A percentile compares a stretch with the other conserved stretches of the same genome.
These are phyloP conservation scores for Crucihimalaya himalaica DNA, from an alignment of 345 rosid genomes.

Conservation along the genomic window DNA sequence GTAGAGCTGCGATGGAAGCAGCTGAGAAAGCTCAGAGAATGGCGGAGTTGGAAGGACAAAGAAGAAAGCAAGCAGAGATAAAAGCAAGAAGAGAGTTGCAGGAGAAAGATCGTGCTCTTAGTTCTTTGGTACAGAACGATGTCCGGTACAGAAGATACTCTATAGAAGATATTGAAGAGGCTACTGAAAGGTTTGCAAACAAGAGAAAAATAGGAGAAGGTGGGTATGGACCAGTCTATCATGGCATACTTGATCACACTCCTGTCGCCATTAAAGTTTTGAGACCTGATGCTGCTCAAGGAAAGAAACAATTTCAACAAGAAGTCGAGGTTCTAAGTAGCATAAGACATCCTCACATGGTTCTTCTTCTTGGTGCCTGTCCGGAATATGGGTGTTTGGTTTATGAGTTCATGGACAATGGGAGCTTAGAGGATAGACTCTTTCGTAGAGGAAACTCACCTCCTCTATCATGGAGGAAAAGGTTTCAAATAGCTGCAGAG, in stretches of 20 bases:
- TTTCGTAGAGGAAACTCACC: conserved; percentile 62
- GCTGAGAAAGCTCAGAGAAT: conserved; percentile 74
- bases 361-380: conserved; percentile 91
- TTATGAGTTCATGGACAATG: conserved; percentile 76
- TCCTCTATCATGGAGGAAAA: conserved; percentile 69
- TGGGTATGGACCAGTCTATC: conserved; percentile 91
- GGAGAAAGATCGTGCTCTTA: conserved; percentile 74
- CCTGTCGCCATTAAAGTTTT: conserved; percentile 85
- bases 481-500: conserved; percentile 79
- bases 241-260: conserved; percentile 86
- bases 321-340: conserved; percentile 88
- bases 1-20: conserved; percentile 81
- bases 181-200: conserved; percentile 56
- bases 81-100: conserved; percentile 68
- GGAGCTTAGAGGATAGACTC: conserved; percentile 87
- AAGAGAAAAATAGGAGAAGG: conserved; percentile 82
- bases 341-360: conserved; percentile 94
- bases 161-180: conserved; percentile 77
- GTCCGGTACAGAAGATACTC: conserved; percentile 69
- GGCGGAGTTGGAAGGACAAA: conserved; percentile 69
- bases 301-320: conserved; percentile 83
- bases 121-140: conserved; percentile 62
- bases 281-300: conserved; percentile 92
- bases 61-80: conserved; percentile 67
- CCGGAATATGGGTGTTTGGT: conserved; percentile 91